Evolutionary conservation across 2,329 filamentous ascomycete genomes (phyloP).

Genomic region (Colletotrichum nymphaeae): DNA sequence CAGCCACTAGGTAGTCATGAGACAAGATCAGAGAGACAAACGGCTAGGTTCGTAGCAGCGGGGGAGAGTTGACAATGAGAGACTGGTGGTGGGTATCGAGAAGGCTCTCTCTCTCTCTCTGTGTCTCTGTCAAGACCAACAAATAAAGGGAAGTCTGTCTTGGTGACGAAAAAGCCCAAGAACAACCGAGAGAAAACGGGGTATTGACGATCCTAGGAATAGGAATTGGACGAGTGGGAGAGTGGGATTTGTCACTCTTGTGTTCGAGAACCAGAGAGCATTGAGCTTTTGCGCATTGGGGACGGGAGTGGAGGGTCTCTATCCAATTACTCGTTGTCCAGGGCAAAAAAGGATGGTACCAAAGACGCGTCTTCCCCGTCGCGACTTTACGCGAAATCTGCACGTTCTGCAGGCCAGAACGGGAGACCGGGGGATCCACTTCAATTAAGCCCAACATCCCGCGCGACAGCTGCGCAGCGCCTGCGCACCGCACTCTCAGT

Average conservation of each 20-base stretch:
- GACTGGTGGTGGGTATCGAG: constrained; percentile 29
- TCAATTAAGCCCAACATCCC: constrained; percentile 35
- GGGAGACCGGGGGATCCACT: neutral
- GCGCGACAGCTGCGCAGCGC: neutral
- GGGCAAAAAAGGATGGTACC: neutral
- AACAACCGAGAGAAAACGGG: constrained; percentile 4
- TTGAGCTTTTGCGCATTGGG: neutral
- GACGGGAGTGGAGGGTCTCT: constrained; percentile 1
- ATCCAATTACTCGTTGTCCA: neutral
- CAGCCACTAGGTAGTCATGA: constrained; percentile 6
- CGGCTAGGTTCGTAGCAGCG: neutral
- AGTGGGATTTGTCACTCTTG: constrained; percentile 26
- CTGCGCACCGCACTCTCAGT: too few species aligned
- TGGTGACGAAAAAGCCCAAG: constrained; percentile 5
- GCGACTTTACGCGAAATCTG: constrained; percentile 36
- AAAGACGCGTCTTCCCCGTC: constrained; percentile 31
- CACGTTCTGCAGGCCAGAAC: constrained; percentile 4
- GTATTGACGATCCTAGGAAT: constrained; percentile 21
- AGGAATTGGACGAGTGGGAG: constrained; percentile 34
- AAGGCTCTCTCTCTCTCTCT: neutral
- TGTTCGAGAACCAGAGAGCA: neutral
- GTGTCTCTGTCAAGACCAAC: neutral
- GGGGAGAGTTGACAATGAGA: neutral
- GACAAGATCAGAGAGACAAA: neutral
- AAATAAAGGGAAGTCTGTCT: neutral